Evolutionary conservation across 768 basidiomycete species (phyloP), one percentile per base, ranked within the genome.

Genomic region (Suillus decipiens): DNA sequence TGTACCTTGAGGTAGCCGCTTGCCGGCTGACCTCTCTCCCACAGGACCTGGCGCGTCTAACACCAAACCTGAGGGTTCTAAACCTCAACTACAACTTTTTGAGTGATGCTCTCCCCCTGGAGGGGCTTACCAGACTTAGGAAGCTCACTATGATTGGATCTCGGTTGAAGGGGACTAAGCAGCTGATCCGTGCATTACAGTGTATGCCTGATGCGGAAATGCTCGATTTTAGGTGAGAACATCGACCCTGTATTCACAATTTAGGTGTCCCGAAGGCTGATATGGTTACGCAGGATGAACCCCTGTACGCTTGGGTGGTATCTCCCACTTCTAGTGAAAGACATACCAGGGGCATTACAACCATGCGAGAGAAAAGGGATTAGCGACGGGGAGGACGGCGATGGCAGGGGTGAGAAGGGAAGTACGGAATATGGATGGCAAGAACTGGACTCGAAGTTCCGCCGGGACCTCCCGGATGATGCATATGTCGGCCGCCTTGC

Each of bases 51-150:
- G 82, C 83, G 60, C 72, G 71, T 53, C 76, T 91, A 61, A 79
- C 88, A 55, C 96, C 97, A 37, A 97, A 96, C 75, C 77, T 98
- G 70, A 88, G 95, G 61, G 89, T 89, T 64, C 79, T 99, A 77
- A 98, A 98, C 81, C 85, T 98, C 67, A 96, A 99, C 82, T 96
- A 97, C 82, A 99, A 99, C 76, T 98, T 96, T 76, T 73, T 99
- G 74, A 87, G 95, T 69, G 88, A 92, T 77, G 77, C 86, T 60
- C 75, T 82, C 66, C 76, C 80, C 57, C 79, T 99, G 62, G 83
- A 83, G 59, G 93, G 92, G 14, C 81, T 98, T 65, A 80, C 76
- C 64, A 80, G 93, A 71, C 77, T 99, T 76, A 84, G 86, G 67
- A 95, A 93, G 80, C 77, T 99, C 70, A 93, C 87, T 50, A 84